phyloP scores from a whole-genome alignment of 2,329 filamentous ascomycete species.

The Penicillium carneum region DNA sequence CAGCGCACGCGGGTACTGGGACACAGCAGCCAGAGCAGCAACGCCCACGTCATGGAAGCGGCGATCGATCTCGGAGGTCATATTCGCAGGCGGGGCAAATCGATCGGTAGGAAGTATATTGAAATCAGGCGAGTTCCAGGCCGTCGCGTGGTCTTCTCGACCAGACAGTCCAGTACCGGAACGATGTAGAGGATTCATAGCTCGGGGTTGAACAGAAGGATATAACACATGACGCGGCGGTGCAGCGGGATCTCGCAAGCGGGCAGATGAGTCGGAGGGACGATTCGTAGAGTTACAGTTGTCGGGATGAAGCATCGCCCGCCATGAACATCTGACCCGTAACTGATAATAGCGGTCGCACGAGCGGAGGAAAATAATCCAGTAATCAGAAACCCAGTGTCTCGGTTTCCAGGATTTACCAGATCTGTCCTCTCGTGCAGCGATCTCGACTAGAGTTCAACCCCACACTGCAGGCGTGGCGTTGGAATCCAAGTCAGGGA shows the following conservation, averaged over 20 bases:
- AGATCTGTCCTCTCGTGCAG: conserved; percentile 15
- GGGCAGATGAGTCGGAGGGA: conserved; percentile 10
- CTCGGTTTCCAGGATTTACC: not conserved
- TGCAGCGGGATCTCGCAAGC: conserved; percentile 11
- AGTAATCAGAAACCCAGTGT: conserved; percentile 9
- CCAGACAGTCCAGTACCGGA: conserved; percentile 9
- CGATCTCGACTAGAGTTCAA: conserved; percentile 9
- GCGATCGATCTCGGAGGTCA: conserved; percentile 31
- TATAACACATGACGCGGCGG: conserved; percentile 30
- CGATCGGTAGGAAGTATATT: conserved; percentile 8
- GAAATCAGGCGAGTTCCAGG: conserved; percentile 10
- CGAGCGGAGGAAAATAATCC: conserved; percentile 19
- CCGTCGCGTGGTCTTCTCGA: conserved; percentile 11
- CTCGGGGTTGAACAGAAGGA: conserved; percentile 22
- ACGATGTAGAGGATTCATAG: conserved; percentile 29
- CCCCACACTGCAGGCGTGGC: conserved; percentile 24
- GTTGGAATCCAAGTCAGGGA: conserved; percentile 8
- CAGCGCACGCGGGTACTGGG: conserved; percentile 37
- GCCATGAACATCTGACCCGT: conserved; percentile 20
- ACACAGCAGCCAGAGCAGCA: conserved; percentile 42
- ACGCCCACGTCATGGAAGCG: conserved; percentile 35
- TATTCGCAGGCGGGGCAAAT: conserved; percentile 10
- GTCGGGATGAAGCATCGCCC: conserved; percentile 31
- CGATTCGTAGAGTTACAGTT: conserved; percentile 17
- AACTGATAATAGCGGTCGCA: conserved; percentile 22